Conservation (phyloP, 2,329 filamentous ascomycete genomes). For the Chalaropsis ovoidea region DNA sequence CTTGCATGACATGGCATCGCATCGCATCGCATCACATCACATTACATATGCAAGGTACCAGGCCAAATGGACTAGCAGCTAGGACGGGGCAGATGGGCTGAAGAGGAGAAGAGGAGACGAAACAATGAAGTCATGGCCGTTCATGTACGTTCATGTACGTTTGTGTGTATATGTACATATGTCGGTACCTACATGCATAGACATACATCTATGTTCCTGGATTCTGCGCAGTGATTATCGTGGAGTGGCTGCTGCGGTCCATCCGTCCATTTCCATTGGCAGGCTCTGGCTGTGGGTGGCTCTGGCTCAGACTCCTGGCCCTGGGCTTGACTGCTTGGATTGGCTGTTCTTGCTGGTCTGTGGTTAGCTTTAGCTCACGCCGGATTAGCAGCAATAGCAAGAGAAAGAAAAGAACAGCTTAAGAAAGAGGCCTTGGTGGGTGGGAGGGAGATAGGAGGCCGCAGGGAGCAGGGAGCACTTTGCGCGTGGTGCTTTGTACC, state of each 20-base stretch:
- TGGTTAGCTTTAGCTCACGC: neutral
- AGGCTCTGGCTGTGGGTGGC: neutral
- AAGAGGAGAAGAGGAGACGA: slow-evolving; percentile 5
- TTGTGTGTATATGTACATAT: neutral
- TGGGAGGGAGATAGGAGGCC: neutral
- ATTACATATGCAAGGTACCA: slow-evolving; percentile 20
- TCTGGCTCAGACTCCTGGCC: neutral
- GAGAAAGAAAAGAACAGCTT: neutral
- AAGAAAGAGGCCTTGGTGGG: neutral
- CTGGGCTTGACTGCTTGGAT: neutral
- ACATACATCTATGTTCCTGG: neutral
- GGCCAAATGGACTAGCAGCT: neutral
- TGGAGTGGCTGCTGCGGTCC: neutral
- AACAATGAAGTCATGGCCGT: slow-evolving; percentile 5
- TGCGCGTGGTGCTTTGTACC: slow-evolving; percentile 1
- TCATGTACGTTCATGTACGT: neutral
- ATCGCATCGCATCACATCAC: neutral
- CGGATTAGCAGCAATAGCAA: neutral
- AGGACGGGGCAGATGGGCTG: neutral
- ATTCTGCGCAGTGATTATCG: slow-evolving; percentile 5
- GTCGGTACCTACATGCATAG: neutral
- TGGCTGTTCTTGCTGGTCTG: neutral
- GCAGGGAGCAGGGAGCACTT: slow-evolving; percentile 6
- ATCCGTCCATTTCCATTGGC: neutral
- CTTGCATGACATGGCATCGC: slow-evolving; percentile 13